These are phyloP conservation scores for Capniomyces stellatus DNA, from an alignment of 371 early-diverging fungal species.

Conservation along the genomic window DNA sequence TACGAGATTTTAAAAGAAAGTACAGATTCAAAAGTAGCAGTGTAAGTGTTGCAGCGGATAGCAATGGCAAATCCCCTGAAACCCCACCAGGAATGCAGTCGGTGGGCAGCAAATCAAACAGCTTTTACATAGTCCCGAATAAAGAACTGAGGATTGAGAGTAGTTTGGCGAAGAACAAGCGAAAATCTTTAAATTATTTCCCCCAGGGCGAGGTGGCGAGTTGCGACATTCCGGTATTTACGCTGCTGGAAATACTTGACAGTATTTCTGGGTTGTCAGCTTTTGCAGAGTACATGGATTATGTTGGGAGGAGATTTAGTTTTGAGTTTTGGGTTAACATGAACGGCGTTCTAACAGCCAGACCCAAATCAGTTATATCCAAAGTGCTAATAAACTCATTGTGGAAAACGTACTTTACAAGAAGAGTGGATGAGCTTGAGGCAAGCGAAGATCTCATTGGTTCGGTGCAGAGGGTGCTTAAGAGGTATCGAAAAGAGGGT, in stretches of 20 bases:
- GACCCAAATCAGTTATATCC: constrained; percentile 2
- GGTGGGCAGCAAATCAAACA: background rate
- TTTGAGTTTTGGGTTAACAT: constrained; percentile 62
- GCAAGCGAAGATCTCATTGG: constrained; percentile 9
- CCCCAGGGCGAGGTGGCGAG: constrained; percentile 16
- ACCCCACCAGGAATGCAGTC: background rate
- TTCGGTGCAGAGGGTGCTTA: constrained; percentile 17
- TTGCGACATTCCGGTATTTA: constrained; percentile 21
- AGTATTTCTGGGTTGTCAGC: constrained; percentile 49
- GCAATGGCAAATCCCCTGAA: background rate
- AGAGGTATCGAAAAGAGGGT: constrained; percentile 5
- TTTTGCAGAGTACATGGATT: constrained; percentile 71
- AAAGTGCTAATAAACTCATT: constrained; percentile 21
- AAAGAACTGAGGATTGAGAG: background rate
- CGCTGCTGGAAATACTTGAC: constrained; percentile 33
- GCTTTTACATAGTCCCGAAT: no score
- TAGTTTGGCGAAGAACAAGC: background rate
- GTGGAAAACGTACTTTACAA: constrained; percentile 46
- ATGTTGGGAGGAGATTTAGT: constrained; percentile 36
- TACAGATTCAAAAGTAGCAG: constrained; percentile 1
- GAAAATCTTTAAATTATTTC: constrained; percentile 19
- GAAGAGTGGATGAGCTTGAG: constrained; percentile 21
- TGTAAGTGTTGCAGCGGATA: no score
- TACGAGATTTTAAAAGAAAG: constrained; percentile 6
- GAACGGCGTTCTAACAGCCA: constrained; percentile 35